Conservation (phyloP, 306 rosid species). For the Acacia acuminata region DNA sequence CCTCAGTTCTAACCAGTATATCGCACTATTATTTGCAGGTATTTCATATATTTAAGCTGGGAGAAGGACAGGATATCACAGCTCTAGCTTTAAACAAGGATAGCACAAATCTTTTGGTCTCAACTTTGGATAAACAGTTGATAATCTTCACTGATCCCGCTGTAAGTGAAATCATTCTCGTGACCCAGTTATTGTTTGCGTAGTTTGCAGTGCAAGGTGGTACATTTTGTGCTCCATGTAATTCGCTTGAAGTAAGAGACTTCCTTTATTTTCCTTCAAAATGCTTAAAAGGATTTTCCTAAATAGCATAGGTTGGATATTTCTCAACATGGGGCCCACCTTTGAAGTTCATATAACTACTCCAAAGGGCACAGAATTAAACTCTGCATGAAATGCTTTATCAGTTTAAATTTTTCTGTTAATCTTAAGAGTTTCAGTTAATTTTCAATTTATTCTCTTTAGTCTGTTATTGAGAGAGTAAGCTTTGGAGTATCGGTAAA, state of each 20-base stretch:
- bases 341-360: not conserved
- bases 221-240: not conserved
- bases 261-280: slow-evolving; percentile 10
- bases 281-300: slow-evolving; percentile 9
- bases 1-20: slow-evolving; percentile 14
- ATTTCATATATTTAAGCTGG: slow-evolving; percentile 69
- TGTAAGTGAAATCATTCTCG: slow-evolving; percentile 56
- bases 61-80: slow-evolving; percentile 83
- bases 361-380: slow-evolving; percentile 3
- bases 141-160: slow-evolving; percentile 90
- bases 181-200: slow-evolving; percentile 3
- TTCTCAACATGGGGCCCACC: not conserved
- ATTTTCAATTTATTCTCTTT: not conserved
- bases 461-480: not conserved
- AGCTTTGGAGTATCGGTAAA: not conserved
- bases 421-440: not conserved
- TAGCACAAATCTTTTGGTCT: slow-evolving; percentile 86
- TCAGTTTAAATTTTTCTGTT: not conserved
- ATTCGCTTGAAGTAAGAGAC: slow-evolving; percentile 12
- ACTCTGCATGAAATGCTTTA: slow-evolving; percentile 2
- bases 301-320: not conserved
- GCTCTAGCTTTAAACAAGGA: slow-evolving; percentile 86
- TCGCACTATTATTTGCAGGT: slow-evolving; percentile 50
- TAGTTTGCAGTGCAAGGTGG: not conserved
- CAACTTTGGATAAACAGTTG: slow-evolving; percentile 82